phyloP scores from a whole-genome alignment of 2,329 filamentous ascomycete species.

The Nectriaceae sp. region DNA sequence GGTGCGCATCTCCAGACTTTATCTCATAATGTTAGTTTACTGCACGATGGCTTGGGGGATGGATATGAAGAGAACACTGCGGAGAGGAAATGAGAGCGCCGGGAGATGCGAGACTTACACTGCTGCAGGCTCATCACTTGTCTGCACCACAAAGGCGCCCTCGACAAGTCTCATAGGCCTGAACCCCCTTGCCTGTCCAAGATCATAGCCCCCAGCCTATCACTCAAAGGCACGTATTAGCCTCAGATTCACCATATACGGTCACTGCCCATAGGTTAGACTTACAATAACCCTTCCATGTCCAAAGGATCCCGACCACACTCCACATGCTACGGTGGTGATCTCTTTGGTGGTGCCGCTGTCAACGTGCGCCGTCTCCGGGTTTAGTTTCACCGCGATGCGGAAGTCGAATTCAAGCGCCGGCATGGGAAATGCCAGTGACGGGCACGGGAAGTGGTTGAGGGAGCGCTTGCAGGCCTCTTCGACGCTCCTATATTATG shows the following conservation, averaged over 20 bases:
- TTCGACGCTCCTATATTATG: slow-evolving; percentile 34
- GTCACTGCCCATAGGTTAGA: slow-evolving; percentile 4
- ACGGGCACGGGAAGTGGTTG: slow-evolving; percentile 44
- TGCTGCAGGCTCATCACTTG: slow-evolving; percentile 48
- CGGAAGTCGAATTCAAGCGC: slow-evolving; percentile 52
- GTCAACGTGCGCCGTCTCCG: slow-evolving; percentile 45
- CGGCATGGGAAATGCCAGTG: slow-evolving; percentile 46
- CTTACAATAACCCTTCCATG: slow-evolving; percentile 49
- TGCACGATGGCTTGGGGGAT: background rate
- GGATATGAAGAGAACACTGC: background rate
- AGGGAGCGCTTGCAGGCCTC: slow-evolving; percentile 41
- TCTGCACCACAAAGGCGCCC: slow-evolving; percentile 52
- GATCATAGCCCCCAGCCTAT: slow-evolving; percentile 45
- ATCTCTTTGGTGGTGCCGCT: slow-evolving; percentile 48
- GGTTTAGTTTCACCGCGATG: slow-evolving; percentile 48
- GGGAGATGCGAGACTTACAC: slow-evolving; percentile 34
- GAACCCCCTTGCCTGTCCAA: slow-evolving; percentile 43
- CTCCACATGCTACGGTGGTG: slow-evolving; percentile 48
- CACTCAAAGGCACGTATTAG: slow-evolving; percentile 20
- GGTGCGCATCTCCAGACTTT: slow-evolving; percentile 48
- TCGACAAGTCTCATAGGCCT: slow-evolving; percentile 46
- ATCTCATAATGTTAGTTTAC: background rate
- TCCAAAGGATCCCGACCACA: slow-evolving; percentile 51
- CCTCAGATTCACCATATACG: background rate
- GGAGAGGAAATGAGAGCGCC: background rate